These are phyloP conservation scores for Austroboletus rostrupii DNA, from an alignment of 1,284 basidiomycete species.

Conservation along the genomic window DNA sequence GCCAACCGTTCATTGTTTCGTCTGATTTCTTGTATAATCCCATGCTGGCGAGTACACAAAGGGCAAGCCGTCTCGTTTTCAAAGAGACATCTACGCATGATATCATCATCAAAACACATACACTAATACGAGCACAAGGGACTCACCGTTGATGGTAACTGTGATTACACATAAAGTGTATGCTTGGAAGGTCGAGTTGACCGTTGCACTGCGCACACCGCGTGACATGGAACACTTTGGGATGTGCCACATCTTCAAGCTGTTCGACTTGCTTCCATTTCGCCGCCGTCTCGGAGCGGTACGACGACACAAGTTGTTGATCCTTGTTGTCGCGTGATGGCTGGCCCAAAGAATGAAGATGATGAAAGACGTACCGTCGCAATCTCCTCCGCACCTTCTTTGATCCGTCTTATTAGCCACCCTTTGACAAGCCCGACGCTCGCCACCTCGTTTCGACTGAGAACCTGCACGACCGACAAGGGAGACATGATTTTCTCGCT, in stretches of 20 bases:
- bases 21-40: conserved; percentile 85
- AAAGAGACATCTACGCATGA: conserved; percentile 62
- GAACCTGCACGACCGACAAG: conserved; percentile 81
- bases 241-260: conserved; percentile 71
- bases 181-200: conserved; percentile 85
- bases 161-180: conserved; percentile 99
- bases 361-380: conserved; percentile 56
- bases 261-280: conserved; percentile 82
- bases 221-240: conserved; percentile 91
- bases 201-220: conserved; percentile 85
- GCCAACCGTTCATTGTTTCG: conserved; percentile 79
- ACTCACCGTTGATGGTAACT: conserved; percentile 88
- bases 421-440: conserved; percentile 88
- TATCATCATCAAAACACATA: neutral
- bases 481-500: conserved; percentile 81
- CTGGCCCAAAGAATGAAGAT: neutral
- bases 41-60: conserved; percentile 80
- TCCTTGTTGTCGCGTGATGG: conserved; percentile 51
- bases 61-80: conserved; percentile 90
- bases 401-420: conserved; percentile 81
- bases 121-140: neutral
- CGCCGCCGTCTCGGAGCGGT: conserved; percentile 78
- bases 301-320: conserved; percentile 78
- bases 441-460: conserved; percentile 83
- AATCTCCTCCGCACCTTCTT: conserved; percentile 71